Evolutionary conservation across 2,329 filamentous ascomycete genomes (phyloP), one percentile per base, ranked within the genome.

Genomic region (Huntiella bhutanensis): DNA sequence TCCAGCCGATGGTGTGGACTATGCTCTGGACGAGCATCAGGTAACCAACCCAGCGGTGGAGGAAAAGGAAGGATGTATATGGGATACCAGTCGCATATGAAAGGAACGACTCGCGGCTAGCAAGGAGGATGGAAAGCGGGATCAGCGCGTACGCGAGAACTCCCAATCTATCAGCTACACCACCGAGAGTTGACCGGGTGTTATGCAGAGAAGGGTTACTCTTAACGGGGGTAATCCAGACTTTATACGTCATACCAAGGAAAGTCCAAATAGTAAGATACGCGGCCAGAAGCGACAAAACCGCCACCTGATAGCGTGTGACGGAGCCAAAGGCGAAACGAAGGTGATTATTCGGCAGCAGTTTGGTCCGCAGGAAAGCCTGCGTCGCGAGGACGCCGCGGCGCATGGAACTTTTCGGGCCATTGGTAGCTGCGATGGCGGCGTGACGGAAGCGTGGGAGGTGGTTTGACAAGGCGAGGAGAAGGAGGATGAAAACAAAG

Each of bases 11-110:
- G 1, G 80, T 84, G 57, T 87, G 82, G 1, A 86, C 59, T 7
- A 67, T 60, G 2, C 73, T 70, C 56, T 86, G 81, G 0, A 73
- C 57, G 46, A 82, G 71, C 52, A 87, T 83, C 54, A 86, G 67
- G 51, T 80, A 79, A 5, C 82, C 81, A 0, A 78, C 63, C 81
- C 81, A 86, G 32, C 80, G 75, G 58, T 85, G 81, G 15, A 86
- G 62, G 55, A 86, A 86, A 59, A 81, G 78, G 67, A 86, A 84
- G 54, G 71, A 74, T 53, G 85, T 80, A 55, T 84, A 83, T 0
- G 82, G 80, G 0, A 86, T 66, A 1, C 82, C 81, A 0, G 80
- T 86, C 42, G 83, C 58, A 11, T 81, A 57, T 0, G 75, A 80
- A 3, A 86, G 67, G 2, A 85, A 63, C 0, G 76, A 81, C 56